Base-by-base conservation (phyloP, 495 filamentous ascomycete species). In the Cercophora sp. region DNA sequence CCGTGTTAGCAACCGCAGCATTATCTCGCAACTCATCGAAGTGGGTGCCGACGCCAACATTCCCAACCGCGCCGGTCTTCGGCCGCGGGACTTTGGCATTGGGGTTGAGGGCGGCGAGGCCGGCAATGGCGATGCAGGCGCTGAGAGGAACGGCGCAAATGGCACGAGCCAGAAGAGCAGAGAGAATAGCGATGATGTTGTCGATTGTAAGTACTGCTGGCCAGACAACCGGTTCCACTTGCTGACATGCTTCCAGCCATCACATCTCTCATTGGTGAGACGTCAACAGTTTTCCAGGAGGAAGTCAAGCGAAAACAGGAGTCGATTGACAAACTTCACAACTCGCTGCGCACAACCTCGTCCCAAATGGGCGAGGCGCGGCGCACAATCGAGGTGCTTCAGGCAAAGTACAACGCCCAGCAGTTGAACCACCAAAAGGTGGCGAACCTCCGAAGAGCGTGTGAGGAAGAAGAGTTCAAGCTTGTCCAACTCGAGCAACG, bases 1-100 rank as follows among this genome's bases (percentile, higher is more conserved):
- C 0, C 79, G 92, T 25, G 89, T 96, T 42, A 86, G 90, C 25
- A 96, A 93, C 63, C 79, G 84, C 36, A 91, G 85, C 50, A 95
- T 98, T 47, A 90, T 96, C 31, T 87, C 88, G 23, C 93, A 97
- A 61, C 76, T 98, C 35, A 68, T 96, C 9, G 93, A 98, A 69
- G 89, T 98, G 27, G 87, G 90, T 34, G 93, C 91, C 0, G 90
- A 96, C 69, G 83, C 90, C 18, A 79, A 84, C 34, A 91, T 98
- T 60, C 79, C 90, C 1, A 98, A 97, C 62, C 83, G 87, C 32
- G 88, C 88, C 23, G 91, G 91, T 18, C 77, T 96, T 9, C 79
- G 86, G 48, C 91, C 93, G 11, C 76, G 85, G 19, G 93, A 96
- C 64, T 97, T 96, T 70, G 93, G 93, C 8, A 87, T 98, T 18